Evolutionary conservation across 1,284 basidiomycete species (phyloP).

Genomic region (Tilletiopsis washingtonensis): DNA sequence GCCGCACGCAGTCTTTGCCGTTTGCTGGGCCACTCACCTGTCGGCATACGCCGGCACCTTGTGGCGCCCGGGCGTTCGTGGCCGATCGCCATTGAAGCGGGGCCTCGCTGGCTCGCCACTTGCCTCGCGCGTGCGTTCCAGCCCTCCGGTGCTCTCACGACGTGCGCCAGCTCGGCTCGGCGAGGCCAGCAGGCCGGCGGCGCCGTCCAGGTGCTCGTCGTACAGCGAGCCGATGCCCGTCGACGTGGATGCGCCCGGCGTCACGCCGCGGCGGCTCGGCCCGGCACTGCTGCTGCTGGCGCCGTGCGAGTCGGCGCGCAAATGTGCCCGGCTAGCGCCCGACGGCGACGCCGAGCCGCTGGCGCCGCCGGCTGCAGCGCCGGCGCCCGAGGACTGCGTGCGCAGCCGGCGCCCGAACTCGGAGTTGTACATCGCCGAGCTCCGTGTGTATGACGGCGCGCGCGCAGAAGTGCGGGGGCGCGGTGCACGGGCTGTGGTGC

Average conservation of each 20-base stretch:
- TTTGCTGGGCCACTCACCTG: neutral
- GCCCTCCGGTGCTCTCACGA: neutral
- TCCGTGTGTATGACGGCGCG: too few relatives aligned
- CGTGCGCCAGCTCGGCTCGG: neutral
- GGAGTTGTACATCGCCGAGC: constrained; percentile 42
- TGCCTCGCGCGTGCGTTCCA: neutral
- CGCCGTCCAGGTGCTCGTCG: too few relatives aligned
- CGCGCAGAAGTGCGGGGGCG: too few relatives aligned
- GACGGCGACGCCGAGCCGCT: neutral
- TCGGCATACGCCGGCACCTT: too few relatives aligned
- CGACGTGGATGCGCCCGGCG: constrained; percentile 4
- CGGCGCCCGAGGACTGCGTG: constrained; percentile 25
- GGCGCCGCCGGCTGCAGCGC: constrained; percentile 3
- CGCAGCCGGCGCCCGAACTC: constrained; percentile 33
- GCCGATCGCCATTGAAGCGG: too few relatives aligned
- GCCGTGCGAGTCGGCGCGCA: neutral
- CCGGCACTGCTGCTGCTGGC: constrained; percentile 1
- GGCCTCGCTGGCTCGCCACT: neutral
- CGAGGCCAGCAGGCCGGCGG: too few relatives aligned
- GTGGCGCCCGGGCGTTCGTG: too few relatives aligned
- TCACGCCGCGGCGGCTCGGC: too few relatives aligned
- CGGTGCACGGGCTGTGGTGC: too few relatives aligned
- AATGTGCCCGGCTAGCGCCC: neutral
- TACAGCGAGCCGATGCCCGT: neutral
- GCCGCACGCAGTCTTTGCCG: too few relatives aligned